These are phyloP conservation scores for Gnaphalium uliginosum DNA, from an alignment of 129 eudicot genomes.

Conservation along the genomic window DNA sequence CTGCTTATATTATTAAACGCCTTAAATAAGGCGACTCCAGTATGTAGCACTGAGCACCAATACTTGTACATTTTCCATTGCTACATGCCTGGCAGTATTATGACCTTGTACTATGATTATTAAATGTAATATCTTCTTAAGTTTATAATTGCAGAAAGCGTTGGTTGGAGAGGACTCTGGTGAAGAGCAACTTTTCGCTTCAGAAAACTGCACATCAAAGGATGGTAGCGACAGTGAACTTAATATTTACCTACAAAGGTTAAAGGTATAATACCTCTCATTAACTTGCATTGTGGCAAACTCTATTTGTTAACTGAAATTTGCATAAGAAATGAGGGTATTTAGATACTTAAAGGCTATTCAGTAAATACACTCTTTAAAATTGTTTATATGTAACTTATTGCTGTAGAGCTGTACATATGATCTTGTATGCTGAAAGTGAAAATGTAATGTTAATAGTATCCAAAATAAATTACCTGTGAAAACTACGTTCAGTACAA, in stretches of 20 bases:
- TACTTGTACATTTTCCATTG: neutral
- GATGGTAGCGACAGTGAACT: slow-evolving; percentile 61
- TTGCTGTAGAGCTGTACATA: slow-evolving; percentile 4
- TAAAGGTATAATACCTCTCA: slow-evolving; percentile 50
- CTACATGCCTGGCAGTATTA: slow-evolving; percentile 6
- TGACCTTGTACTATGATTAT: neutral
- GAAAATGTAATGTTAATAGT: neutral
- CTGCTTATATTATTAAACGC: neutral
- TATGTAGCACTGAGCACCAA: slow-evolving; percentile 1
- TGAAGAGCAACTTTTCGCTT: slow-evolving; percentile 84
- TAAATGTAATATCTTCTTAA: slow-evolving; percentile 10
- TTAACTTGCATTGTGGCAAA: neutral
- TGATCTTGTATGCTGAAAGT: slow-evolving; percentile 16
- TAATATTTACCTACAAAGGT: slow-evolving; percentile 56
- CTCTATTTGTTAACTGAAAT: slow-evolving; percentile 14
- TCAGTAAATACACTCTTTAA: neutral
- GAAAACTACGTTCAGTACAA: neutral
- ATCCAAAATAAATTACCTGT: neutral
- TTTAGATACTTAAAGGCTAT: slow-evolving; percentile 11
- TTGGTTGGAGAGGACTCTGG: slow-evolving; percentile 94
- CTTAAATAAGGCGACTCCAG: no score
- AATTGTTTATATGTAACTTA: neutral
- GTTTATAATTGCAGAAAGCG: slow-evolving; percentile 60
- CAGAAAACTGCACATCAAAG: slow-evolving; percentile 44
- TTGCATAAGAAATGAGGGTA: slow-evolving; percentile 20